Percentiles rank a stretch among this genome's conserved stretches.
Conservation (phyloP, 2,329 filamentous ascomycete genomes). For the Eutypa lata region DNA sequence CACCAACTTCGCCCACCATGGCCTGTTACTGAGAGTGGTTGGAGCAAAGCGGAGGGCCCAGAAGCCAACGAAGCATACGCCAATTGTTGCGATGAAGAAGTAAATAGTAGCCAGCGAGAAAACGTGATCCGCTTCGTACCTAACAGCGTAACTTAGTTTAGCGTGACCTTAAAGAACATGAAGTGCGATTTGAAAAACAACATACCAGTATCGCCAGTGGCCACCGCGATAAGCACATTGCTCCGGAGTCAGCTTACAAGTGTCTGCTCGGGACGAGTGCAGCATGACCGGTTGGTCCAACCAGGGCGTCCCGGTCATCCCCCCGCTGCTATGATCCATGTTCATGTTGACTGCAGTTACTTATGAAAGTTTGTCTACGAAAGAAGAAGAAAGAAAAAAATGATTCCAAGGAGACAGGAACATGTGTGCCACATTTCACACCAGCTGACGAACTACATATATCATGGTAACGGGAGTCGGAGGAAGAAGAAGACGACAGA, state of each 20-base stretch:
- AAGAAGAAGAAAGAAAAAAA: neutral
- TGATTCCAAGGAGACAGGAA: too few relatives aligned
- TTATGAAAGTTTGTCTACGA: neutral
- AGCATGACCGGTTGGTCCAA: slow-evolving; percentile 39
- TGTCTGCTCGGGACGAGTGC: slow-evolving; percentile 32
- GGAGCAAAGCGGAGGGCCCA: slow-evolving; percentile 29
- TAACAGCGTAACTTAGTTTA: slow-evolving; percentile 16
- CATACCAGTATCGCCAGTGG: slow-evolving; percentile 48
- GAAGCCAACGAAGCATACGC: slow-evolving; percentile 42
- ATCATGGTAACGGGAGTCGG: too few relatives aligned
- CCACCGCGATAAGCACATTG: slow-evolving; percentile 43
- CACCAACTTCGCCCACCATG: slow-evolving; percentile 30
- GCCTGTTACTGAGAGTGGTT: slow-evolving; percentile 14
- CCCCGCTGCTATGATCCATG: slow-evolving; percentile 5
- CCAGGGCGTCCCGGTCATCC: slow-evolving; percentile 29
- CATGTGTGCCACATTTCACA: too few relatives aligned
- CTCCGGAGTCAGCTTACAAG: slow-evolving; percentile 34
- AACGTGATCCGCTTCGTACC: slow-evolving; percentile 53
- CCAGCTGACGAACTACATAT: too few relatives aligned
- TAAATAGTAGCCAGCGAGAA: slow-evolving; percentile 51
- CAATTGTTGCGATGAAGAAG: slow-evolving; percentile 48
- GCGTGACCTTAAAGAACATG: neutral
- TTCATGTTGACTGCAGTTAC: neutral
- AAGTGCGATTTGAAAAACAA: slow-evolving; percentile 3
- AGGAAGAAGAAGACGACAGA: too few relatives aligned